Evolutionary conservation across 2,329 filamentous ascomycete genomes (phyloP).

Genomic region (Aspergillus felis): DNA sequence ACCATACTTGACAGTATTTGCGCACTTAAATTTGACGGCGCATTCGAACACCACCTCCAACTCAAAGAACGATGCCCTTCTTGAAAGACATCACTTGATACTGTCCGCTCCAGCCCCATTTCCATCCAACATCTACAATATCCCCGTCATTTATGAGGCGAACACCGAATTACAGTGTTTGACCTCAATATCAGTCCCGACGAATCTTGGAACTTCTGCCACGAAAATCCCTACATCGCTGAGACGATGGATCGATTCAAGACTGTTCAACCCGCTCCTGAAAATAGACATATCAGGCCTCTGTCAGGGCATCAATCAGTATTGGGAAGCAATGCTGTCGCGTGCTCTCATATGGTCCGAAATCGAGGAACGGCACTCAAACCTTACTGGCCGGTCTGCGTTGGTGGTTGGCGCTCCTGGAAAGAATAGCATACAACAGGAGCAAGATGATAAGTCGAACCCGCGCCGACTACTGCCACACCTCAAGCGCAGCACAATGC

Average conservation of each 20-base stretch:
- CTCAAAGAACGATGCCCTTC: slow-evolving; percentile 15
- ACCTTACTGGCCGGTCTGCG: slow-evolving; percentile 7
- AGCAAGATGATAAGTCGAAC: slow-evolving; percentile 9
- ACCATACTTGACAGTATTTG: slow-evolving; percentile 68
- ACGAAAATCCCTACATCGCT: slow-evolving; percentile 27
- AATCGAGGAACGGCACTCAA: slow-evolving; percentile 25
- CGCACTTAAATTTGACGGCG: slow-evolving; percentile 55
- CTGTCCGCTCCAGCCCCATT: slow-evolving; percentile 37
- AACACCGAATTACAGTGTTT: slow-evolving; percentile 33
- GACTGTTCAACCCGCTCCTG: slow-evolving; percentile 32
- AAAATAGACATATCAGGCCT: slow-evolving; percentile 38
- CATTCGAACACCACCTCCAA: slow-evolving; percentile 24
- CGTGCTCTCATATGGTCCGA: slow-evolving; percentile 37
- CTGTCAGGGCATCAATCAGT: slow-evolving; percentile 40
- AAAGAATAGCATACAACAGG: not conserved
- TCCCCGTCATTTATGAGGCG: slow-evolving; percentile 33
- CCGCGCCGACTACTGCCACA: slow-evolving; percentile 31
- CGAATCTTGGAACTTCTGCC: slow-evolving; percentile 11
- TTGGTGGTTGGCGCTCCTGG: not conserved
- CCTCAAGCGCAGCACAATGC: slow-evolving; percentile 34
- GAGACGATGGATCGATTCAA: slow-evolving; percentile 31
- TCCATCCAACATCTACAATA: slow-evolving; percentile 28
- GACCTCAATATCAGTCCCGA: slow-evolving; percentile 28
- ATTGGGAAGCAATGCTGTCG: slow-evolving; percentile 38
- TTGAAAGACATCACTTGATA: slow-evolving; percentile 33